phyloP scores from a whole-genome alignment of 805 yeast genomes.

The Saturnispora sanitii region DNA sequence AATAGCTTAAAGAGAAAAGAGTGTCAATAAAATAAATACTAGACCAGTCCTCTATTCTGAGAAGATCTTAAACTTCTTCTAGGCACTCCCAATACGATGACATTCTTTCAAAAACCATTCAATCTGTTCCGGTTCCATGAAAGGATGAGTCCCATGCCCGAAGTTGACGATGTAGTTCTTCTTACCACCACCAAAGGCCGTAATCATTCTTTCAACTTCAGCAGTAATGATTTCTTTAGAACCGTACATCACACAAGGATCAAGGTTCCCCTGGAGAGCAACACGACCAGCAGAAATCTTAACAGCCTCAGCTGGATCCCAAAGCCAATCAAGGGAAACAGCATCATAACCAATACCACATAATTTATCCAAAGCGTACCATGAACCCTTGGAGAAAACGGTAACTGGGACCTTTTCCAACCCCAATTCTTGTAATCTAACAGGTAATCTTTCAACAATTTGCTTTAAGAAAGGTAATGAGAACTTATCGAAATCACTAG shows the following conservation, averaged over 20 bases:
- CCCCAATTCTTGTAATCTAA: conserved; percentile 62
- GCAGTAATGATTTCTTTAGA: conserved; percentile 66
- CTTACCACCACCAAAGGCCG: conserved; percentile 91
- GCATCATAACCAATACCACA: conserved; percentile 74
- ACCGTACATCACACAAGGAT: conserved; percentile 93
- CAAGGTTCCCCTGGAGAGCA: conserved; percentile 87
- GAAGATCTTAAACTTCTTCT: background rate
- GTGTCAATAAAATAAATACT: background rate
- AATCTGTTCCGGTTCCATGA: conserved; percentile 88
- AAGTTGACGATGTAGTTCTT: conserved; percentile 85
- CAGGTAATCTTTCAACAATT: conserved; percentile 60
- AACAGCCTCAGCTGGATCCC: conserved; percentile 78
- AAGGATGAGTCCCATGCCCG: conserved; percentile 98
- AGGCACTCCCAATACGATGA: conserved; percentile 13
- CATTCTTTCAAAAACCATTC: conserved; percentile 71
- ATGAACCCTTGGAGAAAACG: conserved; percentile 90
- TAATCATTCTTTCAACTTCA: conserved; percentile 81
- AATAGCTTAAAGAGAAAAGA: background rate
- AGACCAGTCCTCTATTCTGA: background rate
- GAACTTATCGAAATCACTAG: conserved; percentile 78
- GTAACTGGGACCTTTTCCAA: conserved; percentile 76
- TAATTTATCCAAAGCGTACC: conserved; percentile 87
- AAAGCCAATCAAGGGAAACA: conserved; percentile 91
- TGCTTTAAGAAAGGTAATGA: conserved; percentile 80
- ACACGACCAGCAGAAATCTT: conserved; percentile 65